Evolutionary conservation across 129 eudicot genomes (phyloP).

Genomic region (Helichrysum umbraculigerum): DNA sequence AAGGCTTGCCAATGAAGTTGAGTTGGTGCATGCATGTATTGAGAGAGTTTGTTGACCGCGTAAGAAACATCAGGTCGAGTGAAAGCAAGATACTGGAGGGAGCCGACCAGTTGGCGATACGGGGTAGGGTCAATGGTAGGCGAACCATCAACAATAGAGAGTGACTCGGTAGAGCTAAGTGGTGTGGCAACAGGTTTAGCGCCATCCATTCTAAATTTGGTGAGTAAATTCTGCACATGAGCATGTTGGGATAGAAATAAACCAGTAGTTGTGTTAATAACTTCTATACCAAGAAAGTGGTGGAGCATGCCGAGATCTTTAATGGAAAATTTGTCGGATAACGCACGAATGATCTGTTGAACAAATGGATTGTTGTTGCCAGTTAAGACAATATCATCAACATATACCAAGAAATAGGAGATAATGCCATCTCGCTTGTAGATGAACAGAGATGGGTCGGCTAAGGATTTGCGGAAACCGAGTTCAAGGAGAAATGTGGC

Average conservation of each 20-base stretch:
- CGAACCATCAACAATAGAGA: neutral
- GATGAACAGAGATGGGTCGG: slow-evolving; percentile 26
- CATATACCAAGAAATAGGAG: slow-evolving; percentile 27
- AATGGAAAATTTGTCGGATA: neutral
- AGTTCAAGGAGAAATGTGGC: neutral
- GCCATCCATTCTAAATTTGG: neutral
- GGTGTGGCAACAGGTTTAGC: slow-evolving; percentile 22
- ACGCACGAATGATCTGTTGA: neutral
- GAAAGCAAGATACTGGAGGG: too few species aligned
- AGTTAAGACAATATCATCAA: slow-evolving; percentile 23
- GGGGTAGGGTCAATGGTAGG: slow-evolving; percentile 1
- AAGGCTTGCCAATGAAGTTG: too few species aligned
- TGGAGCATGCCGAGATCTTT: slow-evolving; percentile 24
- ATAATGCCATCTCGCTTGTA: neutral
- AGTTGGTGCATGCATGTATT: too few species aligned
- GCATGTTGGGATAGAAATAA: slow-evolving; percentile 23
- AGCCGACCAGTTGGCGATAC: neutral
- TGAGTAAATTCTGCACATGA: slow-evolving; percentile 14
- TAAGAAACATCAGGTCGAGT: too few species aligned
- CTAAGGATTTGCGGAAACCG: slow-evolving; percentile 18
- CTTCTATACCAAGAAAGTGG: slow-evolving; percentile 31
- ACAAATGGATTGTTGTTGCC: neutral
- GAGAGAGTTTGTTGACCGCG: too few species aligned
- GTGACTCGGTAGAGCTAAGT: neutral
- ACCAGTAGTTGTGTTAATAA: neutral